Evolutionary conservation across 495 filamentous ascomycete genomes (phyloP).

Genomic region (Podospora pseudoanserina): DNA sequence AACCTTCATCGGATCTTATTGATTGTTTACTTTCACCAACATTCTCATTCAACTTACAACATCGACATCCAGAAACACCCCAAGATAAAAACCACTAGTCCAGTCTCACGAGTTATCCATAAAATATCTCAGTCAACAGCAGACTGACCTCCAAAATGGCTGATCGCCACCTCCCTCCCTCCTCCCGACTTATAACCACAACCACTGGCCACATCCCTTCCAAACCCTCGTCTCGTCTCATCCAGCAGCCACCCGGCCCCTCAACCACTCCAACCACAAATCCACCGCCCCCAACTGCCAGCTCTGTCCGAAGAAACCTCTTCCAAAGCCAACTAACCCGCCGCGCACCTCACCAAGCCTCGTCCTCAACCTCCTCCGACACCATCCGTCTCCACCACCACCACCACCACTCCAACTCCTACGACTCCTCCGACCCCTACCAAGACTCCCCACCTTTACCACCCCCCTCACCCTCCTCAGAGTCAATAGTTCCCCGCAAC

Average conservation of each 20-base stretch:
- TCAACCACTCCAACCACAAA: slow-evolving; percentile 12
- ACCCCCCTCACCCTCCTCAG: slow-evolving; percentile 46
- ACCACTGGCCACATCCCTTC: neutral
- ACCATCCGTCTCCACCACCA: slow-evolving; percentile 32
- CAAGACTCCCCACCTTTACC: neutral
- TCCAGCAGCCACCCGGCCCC: slow-evolving; percentile 12
- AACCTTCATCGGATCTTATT: slow-evolving; percentile 6
- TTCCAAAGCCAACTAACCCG: slow-evolving; percentile 69
- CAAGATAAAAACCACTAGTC: neutral
- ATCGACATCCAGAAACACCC: neutral
- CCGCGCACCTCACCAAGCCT: slow-evolving; percentile 46
- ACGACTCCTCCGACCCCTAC: slow-evolving; percentile 14
- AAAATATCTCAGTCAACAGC: neutral
- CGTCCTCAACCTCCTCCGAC: slow-evolving; percentile 37
- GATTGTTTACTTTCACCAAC: slow-evolving; percentile 4
- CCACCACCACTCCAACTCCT: slow-evolving; percentile 31
- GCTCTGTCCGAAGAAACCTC: slow-evolving; percentile 63
- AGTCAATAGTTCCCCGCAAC: slow-evolving; percentile 69
- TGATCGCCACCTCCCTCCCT: slow-evolving; percentile 15
- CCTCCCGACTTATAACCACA: slow-evolving; percentile 8
- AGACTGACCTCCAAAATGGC: slow-evolving; percentile 11
- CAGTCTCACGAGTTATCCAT: neutral
- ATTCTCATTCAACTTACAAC: neutral
- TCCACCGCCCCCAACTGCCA: slow-evolving; percentile 8
- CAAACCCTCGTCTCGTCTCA: neutral